Conservation (phyloP, 83 land plant genomes). For the Thuja plicata region DNA sequence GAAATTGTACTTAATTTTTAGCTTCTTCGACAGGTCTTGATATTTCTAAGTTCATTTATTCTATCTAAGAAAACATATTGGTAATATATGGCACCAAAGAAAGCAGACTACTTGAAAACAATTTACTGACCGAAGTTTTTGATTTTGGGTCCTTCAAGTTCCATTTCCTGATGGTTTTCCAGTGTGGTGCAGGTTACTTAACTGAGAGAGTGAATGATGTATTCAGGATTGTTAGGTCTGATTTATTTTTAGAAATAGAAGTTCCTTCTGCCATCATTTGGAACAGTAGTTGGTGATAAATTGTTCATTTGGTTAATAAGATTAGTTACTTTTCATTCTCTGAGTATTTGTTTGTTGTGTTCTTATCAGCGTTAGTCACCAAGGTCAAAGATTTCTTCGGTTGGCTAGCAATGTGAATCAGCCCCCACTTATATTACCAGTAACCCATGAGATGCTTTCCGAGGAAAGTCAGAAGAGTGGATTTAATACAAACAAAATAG, state of each 20-base stretch:
- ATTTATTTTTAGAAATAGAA: background rate
- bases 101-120: background rate
- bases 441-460: slow-evolving; percentile 43
- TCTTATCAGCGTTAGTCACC: slow-evolving; percentile 29
- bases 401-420: slow-evolving; percentile 23
- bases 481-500: background rate
- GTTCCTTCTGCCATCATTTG: background rate
- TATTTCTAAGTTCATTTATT: background rate
- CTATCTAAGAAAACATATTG: background rate
- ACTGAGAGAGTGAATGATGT: slow-evolving; percentile 44
- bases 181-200: slow-evolving; percentile 64
- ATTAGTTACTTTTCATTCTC: background rate
- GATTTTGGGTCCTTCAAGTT: background rate
- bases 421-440: slow-evolving; percentile 33
- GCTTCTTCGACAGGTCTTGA: background rate
- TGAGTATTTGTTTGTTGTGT: background rate
- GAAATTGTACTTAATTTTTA: background rate
- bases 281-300: background rate
- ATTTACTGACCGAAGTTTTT: background rate
- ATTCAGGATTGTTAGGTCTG: slow-evolving; percentile 65
- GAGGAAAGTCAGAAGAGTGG: slow-evolving; percentile 23
- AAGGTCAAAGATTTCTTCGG: slow-evolving; percentile 37
- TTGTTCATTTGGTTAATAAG: background rate
- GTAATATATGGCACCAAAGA: background rate
- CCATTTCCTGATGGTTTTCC: background rate